Evolutionary conservation across 2,329 filamentous ascomycete genomes (phyloP).

Genomic region (Fusarium scirpi): DNA sequence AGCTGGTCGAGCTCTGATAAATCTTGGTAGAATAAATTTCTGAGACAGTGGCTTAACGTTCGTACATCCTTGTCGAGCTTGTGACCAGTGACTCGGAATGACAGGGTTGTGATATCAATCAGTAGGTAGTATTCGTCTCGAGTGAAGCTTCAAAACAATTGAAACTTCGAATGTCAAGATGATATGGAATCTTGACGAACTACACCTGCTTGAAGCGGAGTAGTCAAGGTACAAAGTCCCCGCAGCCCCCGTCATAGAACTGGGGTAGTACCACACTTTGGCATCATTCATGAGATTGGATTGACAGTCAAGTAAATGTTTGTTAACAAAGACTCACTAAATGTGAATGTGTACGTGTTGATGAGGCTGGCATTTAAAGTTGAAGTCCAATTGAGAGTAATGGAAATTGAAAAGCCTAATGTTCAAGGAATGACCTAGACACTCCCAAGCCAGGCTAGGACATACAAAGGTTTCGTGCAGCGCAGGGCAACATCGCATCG

Average conservation of each 20-base stretch:
- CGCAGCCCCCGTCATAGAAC: slow-evolving; percentile 32
- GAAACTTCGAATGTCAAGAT: neutral
- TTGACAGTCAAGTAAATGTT: neutral
- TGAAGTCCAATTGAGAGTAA: neutral
- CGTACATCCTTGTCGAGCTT: slow-evolving; percentile 3
- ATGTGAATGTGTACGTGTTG: neutral
- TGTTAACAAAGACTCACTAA: neutral
- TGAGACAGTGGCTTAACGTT: slow-evolving; percentile 3
- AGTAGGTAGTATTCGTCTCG: slow-evolving; percentile 11
- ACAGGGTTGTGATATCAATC: slow-evolving; percentile 29
- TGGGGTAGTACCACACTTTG: slow-evolving; percentile 20
- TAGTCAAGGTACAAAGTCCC: slow-evolving; percentile 17
- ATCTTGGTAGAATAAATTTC: slow-evolving; percentile 3
- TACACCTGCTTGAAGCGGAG: slow-evolving; percentile 26
- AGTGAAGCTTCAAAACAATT: neutral
- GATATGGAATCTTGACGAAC: slow-evolving; percentile 14
- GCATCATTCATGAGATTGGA: slow-evolving; percentile 18
- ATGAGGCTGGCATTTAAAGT: neutral
- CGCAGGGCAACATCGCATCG: slow-evolving; percentile 10
- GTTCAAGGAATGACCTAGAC: slow-evolving; percentile 12
- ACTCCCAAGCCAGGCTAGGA: neutral
- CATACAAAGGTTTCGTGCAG: slow-evolving; percentile 11
- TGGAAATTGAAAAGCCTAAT: neutral
- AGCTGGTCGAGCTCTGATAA: slow-evolving; percentile 3
- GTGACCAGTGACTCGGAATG: neutral